A percentile compares a stretch with the other conserved stretches of the same genome.
Conservation (phyloP, 129 eudicot species). For the Tagetes patula region DNA sequence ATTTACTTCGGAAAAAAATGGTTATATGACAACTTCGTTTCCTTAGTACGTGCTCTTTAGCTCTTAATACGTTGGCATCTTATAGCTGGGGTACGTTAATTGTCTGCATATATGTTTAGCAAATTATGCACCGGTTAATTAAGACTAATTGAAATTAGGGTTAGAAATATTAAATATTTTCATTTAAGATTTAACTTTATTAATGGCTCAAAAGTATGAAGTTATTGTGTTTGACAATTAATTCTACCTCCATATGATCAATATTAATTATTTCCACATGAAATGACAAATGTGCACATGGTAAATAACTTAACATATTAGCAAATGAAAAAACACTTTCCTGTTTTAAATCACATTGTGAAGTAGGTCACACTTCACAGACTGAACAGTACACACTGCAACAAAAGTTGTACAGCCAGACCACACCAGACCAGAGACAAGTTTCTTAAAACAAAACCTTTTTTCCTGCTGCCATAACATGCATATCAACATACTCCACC, state of each 20-base stretch:
- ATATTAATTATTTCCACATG: not conserved
- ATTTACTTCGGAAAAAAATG: no score
- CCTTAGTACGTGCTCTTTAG: no score
- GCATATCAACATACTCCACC: slow-evolving; percentile 33
- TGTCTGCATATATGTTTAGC: no score
- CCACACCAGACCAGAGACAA: slow-evolving; percentile 32
- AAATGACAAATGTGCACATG: not conserved
- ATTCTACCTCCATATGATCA: not conserved
- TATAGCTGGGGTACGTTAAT: no score
- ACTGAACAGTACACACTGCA: slow-evolving; percentile 32
- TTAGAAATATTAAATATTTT: no score
- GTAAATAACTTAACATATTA: not conserved
- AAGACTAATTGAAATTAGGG: no score
- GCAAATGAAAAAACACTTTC: not conserved
- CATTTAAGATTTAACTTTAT: no score
- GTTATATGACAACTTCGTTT: no score
- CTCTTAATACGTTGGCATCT: no score
- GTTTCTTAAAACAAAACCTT: slow-evolving; percentile 33
- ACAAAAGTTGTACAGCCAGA: slow-evolving; percentile 38
- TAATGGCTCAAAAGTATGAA: no score
- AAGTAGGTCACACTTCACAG: not conserved
- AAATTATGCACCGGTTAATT: no score
- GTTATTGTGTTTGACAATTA: no score
- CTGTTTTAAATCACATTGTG: not conserved
- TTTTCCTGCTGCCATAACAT: slow-evolving; percentile 39